Evolutionary conservation across 495 filamentous ascomycete genomes (phyloP), one percentile per base, ranked within the genome.

Genomic region (Talaromyces wortmannii): DNA sequence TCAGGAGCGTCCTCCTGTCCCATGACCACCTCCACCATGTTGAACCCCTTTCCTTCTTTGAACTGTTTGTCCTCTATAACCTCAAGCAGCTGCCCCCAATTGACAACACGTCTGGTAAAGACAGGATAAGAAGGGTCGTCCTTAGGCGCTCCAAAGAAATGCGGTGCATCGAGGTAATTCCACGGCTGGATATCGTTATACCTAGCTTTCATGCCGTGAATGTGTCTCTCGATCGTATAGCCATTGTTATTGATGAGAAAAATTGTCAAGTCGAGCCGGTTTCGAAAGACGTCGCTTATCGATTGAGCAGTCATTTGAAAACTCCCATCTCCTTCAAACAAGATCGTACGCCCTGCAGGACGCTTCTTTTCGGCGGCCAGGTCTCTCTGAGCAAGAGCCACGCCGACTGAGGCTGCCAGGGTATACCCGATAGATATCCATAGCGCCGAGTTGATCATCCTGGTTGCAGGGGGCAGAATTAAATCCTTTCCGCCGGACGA

Each of bases 261-360:
- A 29, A 11, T 16, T 7, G 12, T 45, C 12, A 30, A 46, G 4
- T 15, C 43, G 23, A 67, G 79, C 75, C 52, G 15, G 73, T 90
- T 85, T 12, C 84, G 79, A 52, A 97, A 78, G 79, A 96, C 94
- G 16, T 91, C 94, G 65, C 85, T 88, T 48, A 97, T 62, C 67
- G 95, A 90, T 64, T 96, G 92, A 5, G 80, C 82, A 2, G 91
- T 95, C 40, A 96, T 73, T 61, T 97, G 89, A 58, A 92, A 81
- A 58, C 85, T 89, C 18, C 92, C 92, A 60, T 97, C 92, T 46
- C 91, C 92, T 13, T 90, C 89, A 59, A 94, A 91, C 52, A 97
- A 73, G 50, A 97, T 84, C 1, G 87, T 89, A 29, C 89, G 78
- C 23, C 23, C 23, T 23, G 23, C 2, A 23, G 1, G 23, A 4